phyloP scores from a whole-genome alignment of 345 rosid species.

The Lepidium africanum region DNA sequence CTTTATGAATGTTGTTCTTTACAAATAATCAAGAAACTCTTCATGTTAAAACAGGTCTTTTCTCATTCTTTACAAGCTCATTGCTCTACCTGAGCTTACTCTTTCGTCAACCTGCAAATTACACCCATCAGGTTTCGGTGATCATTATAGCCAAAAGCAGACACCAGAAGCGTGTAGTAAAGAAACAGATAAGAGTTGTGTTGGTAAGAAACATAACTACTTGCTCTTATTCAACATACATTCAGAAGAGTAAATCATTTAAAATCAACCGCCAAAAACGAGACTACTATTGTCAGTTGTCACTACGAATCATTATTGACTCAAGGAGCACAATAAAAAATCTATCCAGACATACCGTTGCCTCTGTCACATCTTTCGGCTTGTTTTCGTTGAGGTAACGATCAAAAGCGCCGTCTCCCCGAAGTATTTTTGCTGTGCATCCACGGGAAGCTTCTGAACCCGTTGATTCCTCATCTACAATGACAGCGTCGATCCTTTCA shows the following conservation, averaged over 20 bases:
- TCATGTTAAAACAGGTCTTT: neutral
- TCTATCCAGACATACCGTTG: constrained; percentile 37
- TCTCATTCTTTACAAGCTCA: constrained; percentile 52
- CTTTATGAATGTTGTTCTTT: constrained; percentile 26
- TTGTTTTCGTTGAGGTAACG: constrained; percentile 41
- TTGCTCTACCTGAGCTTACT: constrained; percentile 50
- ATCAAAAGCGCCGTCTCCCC: constrained; percentile 72
- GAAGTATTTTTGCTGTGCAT: constrained; percentile 65
- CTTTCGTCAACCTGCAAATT: constrained; percentile 50
- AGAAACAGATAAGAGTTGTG: neutral
- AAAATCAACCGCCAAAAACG: neutral
- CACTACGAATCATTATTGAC: neutral
- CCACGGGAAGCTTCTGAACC: constrained; percentile 50
- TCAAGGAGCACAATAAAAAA: neutral
- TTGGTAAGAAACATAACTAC: neutral
- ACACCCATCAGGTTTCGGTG: constrained; percentile 5
- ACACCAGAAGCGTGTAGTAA: neutral
- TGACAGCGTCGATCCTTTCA: constrained; percentile 70
- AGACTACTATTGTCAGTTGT: neutral
- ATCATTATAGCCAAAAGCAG: neutral
- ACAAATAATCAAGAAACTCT: constrained; percentile 24
- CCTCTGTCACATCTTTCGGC: constrained; percentile 28
- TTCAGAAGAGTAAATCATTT: neutral
- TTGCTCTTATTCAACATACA: neutral
- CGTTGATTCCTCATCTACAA: constrained; percentile 72